phyloP scores from a whole-genome alignment of 2,329 filamentous ascomycete genomes.

The Colletotrichum gloeosporioides region DNA sequence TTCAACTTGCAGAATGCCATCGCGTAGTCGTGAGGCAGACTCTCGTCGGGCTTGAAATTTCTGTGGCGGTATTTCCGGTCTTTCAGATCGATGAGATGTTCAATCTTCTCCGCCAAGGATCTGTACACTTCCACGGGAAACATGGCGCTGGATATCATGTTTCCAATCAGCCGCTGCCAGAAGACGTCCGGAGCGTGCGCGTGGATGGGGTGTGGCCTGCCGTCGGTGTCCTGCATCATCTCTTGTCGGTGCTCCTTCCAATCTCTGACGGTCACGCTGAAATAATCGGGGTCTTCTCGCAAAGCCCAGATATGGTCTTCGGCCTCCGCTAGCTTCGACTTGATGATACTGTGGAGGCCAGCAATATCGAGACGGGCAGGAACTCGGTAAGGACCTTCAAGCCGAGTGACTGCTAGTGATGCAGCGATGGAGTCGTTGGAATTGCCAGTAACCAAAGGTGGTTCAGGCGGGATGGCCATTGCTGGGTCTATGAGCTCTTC shows the following conservation, averaged over 20 bases:
- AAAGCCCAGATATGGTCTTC: conserved; percentile 62
- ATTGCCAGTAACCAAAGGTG: conserved; percentile 31
- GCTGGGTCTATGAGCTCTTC: conserved; percentile 30
- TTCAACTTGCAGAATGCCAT: conserved; percentile 2
- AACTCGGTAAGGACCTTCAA: conserved; percentile 58
- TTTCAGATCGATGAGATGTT: neutral
- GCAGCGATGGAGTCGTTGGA: conserved; percentile 34
- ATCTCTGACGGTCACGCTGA: conserved; percentile 48
- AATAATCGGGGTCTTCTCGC: conserved; percentile 65
- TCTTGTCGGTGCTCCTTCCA: conserved; percentile 52
- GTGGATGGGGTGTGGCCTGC: conserved; percentile 32
- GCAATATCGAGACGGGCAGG: conserved; percentile 52
- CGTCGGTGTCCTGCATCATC: conserved; percentile 42
- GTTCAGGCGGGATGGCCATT: conserved; percentile 42
- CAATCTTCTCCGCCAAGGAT: neutral
- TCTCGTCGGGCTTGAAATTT: conserved; percentile 22
- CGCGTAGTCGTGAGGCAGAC: conserved; percentile 29
- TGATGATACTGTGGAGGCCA: conserved; percentile 48
- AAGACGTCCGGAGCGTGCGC: conserved; percentile 25
- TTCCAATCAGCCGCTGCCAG: conserved; percentile 44
- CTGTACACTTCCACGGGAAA: neutral
- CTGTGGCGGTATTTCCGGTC: neutral
- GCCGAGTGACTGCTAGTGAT: conserved; percentile 44
- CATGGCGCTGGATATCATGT: conserved; percentile 33
- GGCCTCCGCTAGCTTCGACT: conserved; percentile 42